Conservation (phyloP, 78 protist genomes). For the Chrysochromulina parva region DNA sequence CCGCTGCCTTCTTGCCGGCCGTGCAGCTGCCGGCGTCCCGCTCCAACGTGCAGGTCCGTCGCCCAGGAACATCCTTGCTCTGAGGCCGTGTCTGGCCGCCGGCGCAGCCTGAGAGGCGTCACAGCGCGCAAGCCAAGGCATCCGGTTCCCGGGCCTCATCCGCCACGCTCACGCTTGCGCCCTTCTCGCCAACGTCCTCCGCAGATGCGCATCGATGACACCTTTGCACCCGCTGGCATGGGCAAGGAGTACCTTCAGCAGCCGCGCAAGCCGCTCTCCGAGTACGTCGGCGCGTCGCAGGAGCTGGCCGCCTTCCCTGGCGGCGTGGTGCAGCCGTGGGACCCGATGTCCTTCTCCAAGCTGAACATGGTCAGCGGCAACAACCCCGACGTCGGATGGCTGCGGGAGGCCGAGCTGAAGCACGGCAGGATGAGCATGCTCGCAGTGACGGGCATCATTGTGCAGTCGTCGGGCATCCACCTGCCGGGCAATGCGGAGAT, state of each 20-base stretch:
- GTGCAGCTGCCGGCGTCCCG: too few relatives aligned
- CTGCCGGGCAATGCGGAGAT: not conserved
- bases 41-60: too few relatives aligned
- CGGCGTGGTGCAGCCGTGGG: not conserved
- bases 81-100: too few relatives aligned
- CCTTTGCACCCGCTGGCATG: not conserved
- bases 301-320: conserved; percentile 2
- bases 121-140: too few relatives aligned
- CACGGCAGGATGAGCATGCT: conserved; percentile 48
- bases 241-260: not conserved
- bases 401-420: conserved; percentile 53
- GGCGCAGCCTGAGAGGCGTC: too few relatives aligned
- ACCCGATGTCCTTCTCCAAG: not conserved
- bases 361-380: not conserved
- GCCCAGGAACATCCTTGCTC: too few relatives aligned
- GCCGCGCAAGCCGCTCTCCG: not conserved
- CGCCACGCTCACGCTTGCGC: too few relatives aligned
- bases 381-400: conserved; percentile 24
- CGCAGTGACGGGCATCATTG: conserved; percentile 22
- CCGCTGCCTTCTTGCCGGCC: too few relatives aligned
- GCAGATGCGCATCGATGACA: not conserved
- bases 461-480: not conserved
- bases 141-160: too few relatives aligned
- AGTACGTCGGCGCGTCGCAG: not conserved
- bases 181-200: too few relatives aligned